Percentiles rank a stretch among this genome's conserved stretches.
Evolutionary conservation across 202 grass and related monocot species (phyloP).

Genomic region (Elaeis oleifera): DNA sequence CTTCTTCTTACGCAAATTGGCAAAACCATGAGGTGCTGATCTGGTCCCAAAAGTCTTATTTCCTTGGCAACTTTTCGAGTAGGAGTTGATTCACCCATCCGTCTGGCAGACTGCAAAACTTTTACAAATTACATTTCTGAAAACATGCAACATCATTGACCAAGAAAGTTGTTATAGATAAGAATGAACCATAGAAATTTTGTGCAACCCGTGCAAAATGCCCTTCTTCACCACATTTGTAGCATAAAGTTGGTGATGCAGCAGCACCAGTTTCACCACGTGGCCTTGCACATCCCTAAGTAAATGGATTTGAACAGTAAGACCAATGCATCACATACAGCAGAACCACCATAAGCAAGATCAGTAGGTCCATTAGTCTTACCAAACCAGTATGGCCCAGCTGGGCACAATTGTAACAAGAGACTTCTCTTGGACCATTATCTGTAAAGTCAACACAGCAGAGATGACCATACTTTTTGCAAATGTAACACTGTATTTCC

Average conservation of each 20-base stretch:
- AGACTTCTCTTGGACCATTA: constrained; percentile 47
- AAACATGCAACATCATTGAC: constrained; percentile 14
- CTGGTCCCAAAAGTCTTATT: constrained; percentile 39
- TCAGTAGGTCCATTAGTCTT: constrained; percentile 22
- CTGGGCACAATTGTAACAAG: constrained; percentile 92
- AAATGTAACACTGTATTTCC: constrained; percentile 85
- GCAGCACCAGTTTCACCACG: constrained; percentile 32
- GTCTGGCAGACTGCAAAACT: constrained; percentile 35
- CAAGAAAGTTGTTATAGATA: constrained; percentile 7
- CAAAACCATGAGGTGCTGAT: constrained; percentile 44
- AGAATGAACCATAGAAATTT: constrained; percentile 38
- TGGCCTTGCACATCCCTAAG: constrained; percentile 86
- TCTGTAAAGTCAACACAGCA: constrained; percentile 60
- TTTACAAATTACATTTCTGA: constrained; percentile 5
- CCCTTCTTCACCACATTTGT: constrained; percentile 74
- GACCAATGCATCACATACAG: background rate
- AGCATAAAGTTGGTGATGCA: constrained; percentile 49
- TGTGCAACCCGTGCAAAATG: constrained; percentile 80
- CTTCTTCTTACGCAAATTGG: constrained; percentile 48
- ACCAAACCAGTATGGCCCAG: constrained; percentile 75
- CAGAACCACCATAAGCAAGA: background rate
- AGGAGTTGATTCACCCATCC: constrained; percentile 34
- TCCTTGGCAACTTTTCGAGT: constrained; percentile 32
- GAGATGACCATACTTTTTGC: constrained; percentile 77
- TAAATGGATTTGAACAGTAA: constrained; percentile 17